phyloP scores from a whole-genome alignment of 2,329 filamentous ascomycete species.

The Neurospora crassa region DNA sequence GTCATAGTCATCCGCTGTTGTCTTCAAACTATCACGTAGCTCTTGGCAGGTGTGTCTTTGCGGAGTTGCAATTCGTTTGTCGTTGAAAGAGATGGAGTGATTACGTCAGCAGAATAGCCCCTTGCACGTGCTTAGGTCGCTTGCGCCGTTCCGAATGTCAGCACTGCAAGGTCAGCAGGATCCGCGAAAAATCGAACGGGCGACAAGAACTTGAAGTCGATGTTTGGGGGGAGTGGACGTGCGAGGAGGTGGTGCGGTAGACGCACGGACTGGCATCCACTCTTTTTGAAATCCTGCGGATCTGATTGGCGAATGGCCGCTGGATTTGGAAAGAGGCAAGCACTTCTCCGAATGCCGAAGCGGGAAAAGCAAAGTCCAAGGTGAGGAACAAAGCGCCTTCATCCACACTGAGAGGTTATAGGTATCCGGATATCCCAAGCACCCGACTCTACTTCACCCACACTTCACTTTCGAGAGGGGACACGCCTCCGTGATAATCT shows the following conservation, averaged over 20 bases:
- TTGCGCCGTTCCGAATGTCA: not conserved
- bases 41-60: not conserved
- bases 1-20: not conserved
- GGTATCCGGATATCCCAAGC: not conserved
- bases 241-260: not conserved
- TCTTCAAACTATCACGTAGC: not conserved
- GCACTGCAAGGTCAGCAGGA: not conserved
- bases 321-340: not conserved
- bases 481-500: not conserved
- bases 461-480: not conserved
- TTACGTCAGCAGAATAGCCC: slow-evolving; percentile 1
- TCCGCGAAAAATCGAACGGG: not conserved
- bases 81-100: slow-evolving; percentile 1
- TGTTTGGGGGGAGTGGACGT: not conserved
- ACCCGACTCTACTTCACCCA: not conserved
- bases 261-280: not conserved
- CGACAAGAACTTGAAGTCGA: not conserved
- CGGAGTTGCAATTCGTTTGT: not conserved
- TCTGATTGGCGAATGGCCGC: slow-evolving; percentile 7
- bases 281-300: slow-evolving; percentile 3
- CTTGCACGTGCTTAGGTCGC: not conserved
- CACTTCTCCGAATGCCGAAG: not conserved
- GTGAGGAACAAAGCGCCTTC: not conserved
- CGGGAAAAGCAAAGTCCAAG: not conserved
- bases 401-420: not conserved